Conservation (phyloP, 352 stramenopile genomes). For the Pythium myriotylum region DNA sequence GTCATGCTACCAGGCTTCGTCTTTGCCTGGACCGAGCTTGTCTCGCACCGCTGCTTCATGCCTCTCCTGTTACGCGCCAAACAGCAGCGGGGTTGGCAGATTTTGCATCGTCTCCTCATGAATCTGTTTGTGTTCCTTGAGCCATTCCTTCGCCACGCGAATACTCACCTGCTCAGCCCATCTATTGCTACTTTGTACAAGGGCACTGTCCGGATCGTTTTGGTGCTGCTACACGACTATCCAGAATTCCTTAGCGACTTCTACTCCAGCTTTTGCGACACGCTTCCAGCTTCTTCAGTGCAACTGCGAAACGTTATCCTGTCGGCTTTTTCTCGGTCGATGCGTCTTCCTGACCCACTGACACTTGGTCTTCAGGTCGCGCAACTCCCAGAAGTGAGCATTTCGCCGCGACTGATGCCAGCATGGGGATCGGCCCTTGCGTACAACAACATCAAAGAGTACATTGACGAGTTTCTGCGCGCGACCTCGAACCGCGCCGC, state of each 20-base stretch:
- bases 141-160: slow-evolving; percentile 92
- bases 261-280: slow-evolving; percentile 98
- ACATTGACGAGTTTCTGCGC: slow-evolving; percentile 96
- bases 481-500: slow-evolving; percentile 86
- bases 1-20: slow-evolving; percentile 96
- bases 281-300: slow-evolving; percentile 96
- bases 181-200: slow-evolving; percentile 97
- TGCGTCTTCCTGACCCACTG: slow-evolving; percentile 97
- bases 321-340: slow-evolving; percentile 96
- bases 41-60: slow-evolving; percentile 98
- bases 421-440: slow-evolving; percentile 94
- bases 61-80: slow-evolving; percentile 94
- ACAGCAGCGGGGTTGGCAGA: slow-evolving; percentile 96
- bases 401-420: slow-evolving; percentile 93
- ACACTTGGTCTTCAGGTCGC: slow-evolving; percentile 98
- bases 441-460: slow-evolving; percentile 88
- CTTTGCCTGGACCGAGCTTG: slow-evolving; percentile 98
- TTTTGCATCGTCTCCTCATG: slow-evolving; percentile 97
- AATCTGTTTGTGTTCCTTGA: slow-evolving; percentile 98
- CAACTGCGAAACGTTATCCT: slow-evolving; percentile 99
- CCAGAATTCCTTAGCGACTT: slow-evolving; percentile 98
- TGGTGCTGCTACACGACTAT: slow-evolving; percentile 99
- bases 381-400: slow-evolving; percentile 95
- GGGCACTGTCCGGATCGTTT: slow-evolving; percentile 96
- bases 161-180: slow-evolving; percentile 83